Evolutionary conservation across 1,284 basidiomycete species (phyloP), one percentile per base, ranked within the genome.

Genomic region (Ceratobasidium sp.): DNA sequence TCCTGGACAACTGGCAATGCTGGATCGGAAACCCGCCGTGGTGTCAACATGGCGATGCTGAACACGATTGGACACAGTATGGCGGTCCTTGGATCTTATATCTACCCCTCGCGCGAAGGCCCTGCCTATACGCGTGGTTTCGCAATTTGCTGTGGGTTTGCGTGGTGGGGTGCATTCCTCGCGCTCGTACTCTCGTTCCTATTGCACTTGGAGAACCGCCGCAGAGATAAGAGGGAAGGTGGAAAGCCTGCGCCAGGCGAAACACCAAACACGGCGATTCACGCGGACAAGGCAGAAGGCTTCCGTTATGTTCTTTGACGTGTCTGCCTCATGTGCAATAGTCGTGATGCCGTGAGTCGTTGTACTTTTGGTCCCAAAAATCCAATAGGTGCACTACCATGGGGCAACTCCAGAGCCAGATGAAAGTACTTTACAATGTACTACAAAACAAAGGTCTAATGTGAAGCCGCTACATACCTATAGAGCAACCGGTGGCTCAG

Each of bases 31-130:
- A 79, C 79, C 22, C 82, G 83, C 75, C 77, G 83, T 58, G 84
- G 83, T 4, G 80, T 83, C 0, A 78, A 79, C 8, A 80, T 85
- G 71, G 84, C 83, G 51, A 83, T 83, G 82, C 81, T 85, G 63
- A 85, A 85, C 80, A 78, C 81, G 0, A 73, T 84, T 74, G 84
- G 83, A 16, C 84, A 85, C 76, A 84, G 83, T 75, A 79, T 85
- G 14, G 80, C 81, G 1, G 79, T 85, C 73, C 78, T 81, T 31
- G 84, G 84, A 22, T 77, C 83, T 9, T 84, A 83, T 79, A 76
- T 81, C 31, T 85, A 84, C 81, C 84, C 84, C 0, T 74, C 76
- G 0, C 65, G 29, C 13, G 80, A 85, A 75, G 81, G 81, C 0
- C 84, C 84, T 0, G 74, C 78, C 34, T 85, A 78, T 80, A 76